A percentile compares a stretch with the other conserved stretches of the same genome.
Evolutionary conservation across 2,329 filamentous ascomycete genomes (phyloP).

Genomic region (Aspergillus versicolor): DNA sequence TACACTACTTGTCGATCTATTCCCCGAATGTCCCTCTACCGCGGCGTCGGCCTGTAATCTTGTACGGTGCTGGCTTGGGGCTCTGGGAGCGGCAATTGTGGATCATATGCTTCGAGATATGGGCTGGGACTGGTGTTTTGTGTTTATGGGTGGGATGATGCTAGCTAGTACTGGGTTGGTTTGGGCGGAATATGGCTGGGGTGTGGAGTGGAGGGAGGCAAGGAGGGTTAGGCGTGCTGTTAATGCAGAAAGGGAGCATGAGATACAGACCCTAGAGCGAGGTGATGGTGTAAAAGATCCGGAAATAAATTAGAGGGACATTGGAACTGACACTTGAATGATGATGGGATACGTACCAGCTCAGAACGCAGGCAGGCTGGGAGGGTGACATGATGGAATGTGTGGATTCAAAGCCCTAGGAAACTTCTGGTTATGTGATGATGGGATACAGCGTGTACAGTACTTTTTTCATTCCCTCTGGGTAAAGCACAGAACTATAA

Average conservation of each 20-base stretch:
- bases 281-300: background rate
- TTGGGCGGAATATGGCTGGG: slow-evolving; percentile 16
- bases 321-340: background rate
- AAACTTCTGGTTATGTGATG: too few relatives aligned
- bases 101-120: slow-evolving; percentile 26
- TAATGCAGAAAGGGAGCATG: slow-evolving; percentile 11
- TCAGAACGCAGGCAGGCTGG: too few relatives aligned
- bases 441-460: too few relatives aligned
- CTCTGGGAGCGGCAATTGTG: slow-evolving; percentile 26
- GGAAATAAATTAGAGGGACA: background rate
- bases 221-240: background rate
- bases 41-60: slow-evolving; percentile 31
- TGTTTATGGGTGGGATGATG: slow-evolving; percentile 22
- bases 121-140: slow-evolving; percentile 31
- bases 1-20: slow-evolving; percentile 32
- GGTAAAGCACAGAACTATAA: too few relatives aligned
- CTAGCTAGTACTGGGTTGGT: slow-evolving; percentile 17
- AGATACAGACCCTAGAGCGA: slow-evolving; percentile 8
- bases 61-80: slow-evolving; percentile 30
- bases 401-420: too few relatives aligned
- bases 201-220: slow-evolving; percentile 22
- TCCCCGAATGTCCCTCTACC: slow-evolving; percentile 25
- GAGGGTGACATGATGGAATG: too few relatives aligned
- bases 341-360: background rate
- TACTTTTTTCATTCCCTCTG: too few relatives aligned